phyloP scores from a whole-genome alignment of 495 filamentous ascomycete genomes.

The Penicillium samsonianum region DNA sequence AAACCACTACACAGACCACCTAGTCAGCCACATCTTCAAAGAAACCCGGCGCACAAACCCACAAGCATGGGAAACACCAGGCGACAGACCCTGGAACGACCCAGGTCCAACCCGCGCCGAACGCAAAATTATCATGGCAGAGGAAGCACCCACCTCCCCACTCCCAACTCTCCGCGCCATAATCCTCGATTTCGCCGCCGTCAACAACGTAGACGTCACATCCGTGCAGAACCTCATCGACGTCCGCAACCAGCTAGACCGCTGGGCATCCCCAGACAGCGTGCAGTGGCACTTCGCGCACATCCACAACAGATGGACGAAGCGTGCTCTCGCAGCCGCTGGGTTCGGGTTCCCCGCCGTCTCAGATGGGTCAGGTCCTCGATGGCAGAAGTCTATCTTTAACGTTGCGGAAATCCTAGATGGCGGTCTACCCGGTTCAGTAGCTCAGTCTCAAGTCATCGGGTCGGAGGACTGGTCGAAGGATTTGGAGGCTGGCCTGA shows the following conservation, averaged over 20 bases:
- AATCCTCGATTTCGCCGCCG: slow-evolving; percentile 88
- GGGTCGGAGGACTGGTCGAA: slow-evolving; percentile 34
- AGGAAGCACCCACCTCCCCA: slow-evolving; percentile 51
- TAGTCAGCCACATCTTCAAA: slow-evolving; percentile 70
- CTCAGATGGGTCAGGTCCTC: slow-evolving; percentile 45
- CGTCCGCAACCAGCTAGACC: slow-evolving; percentile 91
- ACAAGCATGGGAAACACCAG: slow-evolving; percentile 57
- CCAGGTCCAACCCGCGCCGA: slow-evolving; percentile 71
- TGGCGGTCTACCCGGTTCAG: not conserved
- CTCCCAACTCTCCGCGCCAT: slow-evolving; percentile 71
- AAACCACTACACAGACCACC: slow-evolving; percentile 78
- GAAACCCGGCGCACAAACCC: slow-evolving; percentile 73
- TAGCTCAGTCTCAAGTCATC: not conserved
- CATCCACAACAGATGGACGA: slow-evolving; percentile 94
- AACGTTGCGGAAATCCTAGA: slow-evolving; percentile 83
- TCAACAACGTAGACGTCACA: slow-evolving; percentile 93
- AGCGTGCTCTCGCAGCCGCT: slow-evolving; percentile 80
- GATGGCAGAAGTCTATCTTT: slow-evolving; percentile 80
- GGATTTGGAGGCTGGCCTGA: slow-evolving; percentile 42
- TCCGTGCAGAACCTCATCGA: slow-evolving; percentile 92
- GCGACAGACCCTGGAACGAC: slow-evolving; percentile 94
- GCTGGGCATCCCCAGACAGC: slow-evolving; percentile 72
- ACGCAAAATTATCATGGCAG: not conserved
- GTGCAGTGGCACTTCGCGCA: slow-evolving; percentile 94
- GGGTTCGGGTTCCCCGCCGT: slow-evolving; percentile 79